Percentiles rank a stretch among this genome's conserved stretches.
Evolutionary conservation across 495 filamentous ascomycete species (phyloP).

Genomic region (Penicillium lagena): DNA sequence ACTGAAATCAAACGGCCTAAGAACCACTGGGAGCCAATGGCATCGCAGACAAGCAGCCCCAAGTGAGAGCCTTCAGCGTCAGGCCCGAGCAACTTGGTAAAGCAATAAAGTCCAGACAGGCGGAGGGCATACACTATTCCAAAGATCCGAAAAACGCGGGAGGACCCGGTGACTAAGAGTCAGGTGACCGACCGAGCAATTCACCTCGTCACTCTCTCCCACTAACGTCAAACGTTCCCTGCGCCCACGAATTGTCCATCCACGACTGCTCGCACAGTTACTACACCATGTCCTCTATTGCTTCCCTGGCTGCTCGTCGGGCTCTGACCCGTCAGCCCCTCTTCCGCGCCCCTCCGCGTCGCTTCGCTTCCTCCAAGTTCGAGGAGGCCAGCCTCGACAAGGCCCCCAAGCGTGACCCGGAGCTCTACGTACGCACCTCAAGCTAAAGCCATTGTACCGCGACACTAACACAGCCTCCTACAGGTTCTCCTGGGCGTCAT

Average conservation of each 20-base stretch:
- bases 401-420: slow-evolving; percentile 69
- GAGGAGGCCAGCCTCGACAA: slow-evolving; percentile 49
- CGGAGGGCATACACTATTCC: no score
- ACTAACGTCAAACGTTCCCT: slow-evolving; percentile 15
- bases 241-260: slow-evolving; percentile 9
- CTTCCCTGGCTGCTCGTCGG: slow-evolving; percentile 45
- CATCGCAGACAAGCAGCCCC: no score
- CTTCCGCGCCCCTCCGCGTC: slow-evolving; percentile 36
- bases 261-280: slow-evolving; percentile 13
- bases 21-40: no score
- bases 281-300: slow-evolving; percentile 45
- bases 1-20: no score
- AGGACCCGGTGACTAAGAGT: no score
- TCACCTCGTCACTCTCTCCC: slow-evolving; percentile 24
- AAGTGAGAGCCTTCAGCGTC: no score
- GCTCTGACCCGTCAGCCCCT: slow-evolving; percentile 41
- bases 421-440: slow-evolving; percentile 62
- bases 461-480: background rate
- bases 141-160: no score
- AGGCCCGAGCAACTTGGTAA: no score
- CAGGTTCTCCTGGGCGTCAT: slow-evolving; percentile 90
- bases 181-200: no score
- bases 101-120: no score
- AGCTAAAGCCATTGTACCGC: slow-evolving; percentile 3
- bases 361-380: slow-evolving; percentile 39